Conservation (phyloP, 768 basidiomycete species). For the Pisolithus microcarpus region DNA sequence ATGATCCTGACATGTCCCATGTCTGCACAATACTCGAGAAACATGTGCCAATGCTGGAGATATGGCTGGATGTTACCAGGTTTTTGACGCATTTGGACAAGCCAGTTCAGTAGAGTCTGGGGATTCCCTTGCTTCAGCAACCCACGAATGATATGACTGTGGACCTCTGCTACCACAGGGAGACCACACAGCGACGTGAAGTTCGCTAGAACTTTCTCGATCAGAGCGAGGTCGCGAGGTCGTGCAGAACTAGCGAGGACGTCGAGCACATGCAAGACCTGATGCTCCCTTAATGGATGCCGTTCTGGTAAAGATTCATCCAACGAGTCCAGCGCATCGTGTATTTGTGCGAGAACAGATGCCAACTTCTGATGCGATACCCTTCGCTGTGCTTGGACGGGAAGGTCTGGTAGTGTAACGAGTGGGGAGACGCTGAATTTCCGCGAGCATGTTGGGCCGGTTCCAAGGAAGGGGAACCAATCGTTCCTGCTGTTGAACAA, state of each 20-base stretch:
- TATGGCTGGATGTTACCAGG: slow-evolving; percentile 41
- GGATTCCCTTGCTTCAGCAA: slow-evolving; percentile 40
- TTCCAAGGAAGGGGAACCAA: slow-evolving; percentile 5
- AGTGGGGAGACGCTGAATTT: slow-evolving; percentile 5
- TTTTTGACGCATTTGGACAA: slow-evolving; percentile 45
- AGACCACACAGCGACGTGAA: slow-evolving; percentile 42
- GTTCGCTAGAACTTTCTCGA: slow-evolving; percentile 46
- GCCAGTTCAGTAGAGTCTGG: slow-evolving; percentile 42
- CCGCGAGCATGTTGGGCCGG: slow-evolving; percentile 18
- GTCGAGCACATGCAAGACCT: slow-evolving; percentile 36
- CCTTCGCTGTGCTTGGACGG: slow-evolving; percentile 5
- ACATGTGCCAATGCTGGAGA: slow-evolving; percentile 47
- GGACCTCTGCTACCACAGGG: slow-evolving; percentile 38
- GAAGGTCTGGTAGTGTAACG: slow-evolving; percentile 3
- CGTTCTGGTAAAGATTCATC: slow-evolving; percentile 7
- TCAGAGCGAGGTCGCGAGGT: slow-evolving; percentile 44
- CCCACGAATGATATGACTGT: slow-evolving; percentile 42
- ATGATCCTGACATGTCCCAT: slow-evolving; percentile 20
- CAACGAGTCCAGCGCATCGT: slow-evolving; percentile 17
- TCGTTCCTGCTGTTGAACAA: slow-evolving; percentile 3
- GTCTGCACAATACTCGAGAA: slow-evolving; percentile 37
- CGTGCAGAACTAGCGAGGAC: slow-evolving; percentile 46
- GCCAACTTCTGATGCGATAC: slow-evolving; percentile 13
- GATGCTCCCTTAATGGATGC: slow-evolving; percentile 9
- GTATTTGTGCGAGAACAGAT: slow-evolving; percentile 17